Percentiles rank a stretch among this genome's conserved stretches.
Conservation (phyloP, 2,329 filamentous ascomycete genomes). For the Colletotrichum endophyticum region DNA sequence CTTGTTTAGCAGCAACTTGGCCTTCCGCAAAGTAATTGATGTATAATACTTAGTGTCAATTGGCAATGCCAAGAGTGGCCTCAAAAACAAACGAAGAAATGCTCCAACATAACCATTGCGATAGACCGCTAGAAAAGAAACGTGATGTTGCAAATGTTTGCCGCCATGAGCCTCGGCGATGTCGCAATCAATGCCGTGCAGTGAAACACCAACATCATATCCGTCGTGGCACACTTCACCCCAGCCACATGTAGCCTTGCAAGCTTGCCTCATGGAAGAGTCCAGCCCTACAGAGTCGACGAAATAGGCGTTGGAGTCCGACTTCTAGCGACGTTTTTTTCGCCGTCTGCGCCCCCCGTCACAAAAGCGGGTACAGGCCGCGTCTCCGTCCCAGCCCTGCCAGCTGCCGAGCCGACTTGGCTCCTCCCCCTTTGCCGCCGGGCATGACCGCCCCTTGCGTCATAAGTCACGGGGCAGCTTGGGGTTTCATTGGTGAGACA, state of each 20-base stretch:
- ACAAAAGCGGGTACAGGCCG: constrained; percentile 15
- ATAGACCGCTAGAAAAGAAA: background rate
- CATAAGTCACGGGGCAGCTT: background rate
- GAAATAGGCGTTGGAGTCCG: background rate
- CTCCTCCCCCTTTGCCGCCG: constrained; percentile 8
- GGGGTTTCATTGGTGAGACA: constrained; percentile 16
- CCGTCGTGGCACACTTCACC: constrained; percentile 6
- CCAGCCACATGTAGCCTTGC: constrained; percentile 13
- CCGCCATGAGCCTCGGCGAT: background rate
- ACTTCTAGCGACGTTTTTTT: background rate
- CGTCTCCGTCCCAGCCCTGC: constrained; percentile 12
- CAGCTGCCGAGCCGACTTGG: constrained; percentile 17
- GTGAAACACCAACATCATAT: background rate
- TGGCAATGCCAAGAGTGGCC: background rate
- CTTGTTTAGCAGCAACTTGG: background rate
- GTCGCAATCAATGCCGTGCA: background rate
- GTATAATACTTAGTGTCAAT: constrained; percentile 1
- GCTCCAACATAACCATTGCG: background rate
- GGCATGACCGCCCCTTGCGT: constrained; percentile 13
- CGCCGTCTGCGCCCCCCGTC: constrained; percentile 1
- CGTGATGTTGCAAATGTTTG: background rate
- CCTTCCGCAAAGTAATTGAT: background rate
- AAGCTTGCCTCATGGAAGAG: background rate
- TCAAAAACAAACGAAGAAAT: background rate
- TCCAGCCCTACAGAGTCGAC: constrained; percentile 1